A percentile compares a stretch with the other conserved stretches of the same genome.
Evolutionary conservation across 169 alveolate species (phyloP).

Genomic region (Sarcocystis neurona): DNA sequence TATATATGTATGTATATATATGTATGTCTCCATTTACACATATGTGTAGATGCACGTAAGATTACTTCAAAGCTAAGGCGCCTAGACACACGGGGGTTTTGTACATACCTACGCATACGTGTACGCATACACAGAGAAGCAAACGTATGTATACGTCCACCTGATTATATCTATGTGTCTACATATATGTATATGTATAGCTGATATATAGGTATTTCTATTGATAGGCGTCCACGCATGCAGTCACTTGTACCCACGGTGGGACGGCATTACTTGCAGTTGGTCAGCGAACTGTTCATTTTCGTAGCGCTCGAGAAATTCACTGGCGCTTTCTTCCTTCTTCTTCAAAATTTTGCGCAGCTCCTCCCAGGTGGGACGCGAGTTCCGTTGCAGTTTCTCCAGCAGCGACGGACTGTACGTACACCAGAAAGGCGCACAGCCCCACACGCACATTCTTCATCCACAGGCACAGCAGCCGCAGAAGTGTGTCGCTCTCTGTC

Average conservation of each 20-base stretch:
- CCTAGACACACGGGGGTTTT: too few relatives aligned
- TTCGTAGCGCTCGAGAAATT: slow-evolving; percentile 56
- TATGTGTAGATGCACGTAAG: too few relatives aligned
- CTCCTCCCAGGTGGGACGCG: slow-evolving; percentile 67
- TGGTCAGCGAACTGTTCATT: slow-evolving; percentile 56
- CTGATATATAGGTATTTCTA: too few relatives aligned
- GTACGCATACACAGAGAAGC: too few relatives aligned
- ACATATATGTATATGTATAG: not conserved
- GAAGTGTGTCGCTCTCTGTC: not conserved
- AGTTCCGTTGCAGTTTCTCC: slow-evolving; percentile 61
- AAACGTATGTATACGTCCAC: too few relatives aligned
- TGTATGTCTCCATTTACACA: too few relatives aligned
- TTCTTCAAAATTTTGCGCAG: slow-evolving; percentile 59
- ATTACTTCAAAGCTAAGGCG: too few relatives aligned
- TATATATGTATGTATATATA: too few relatives aligned
- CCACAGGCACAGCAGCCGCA: not conserved
- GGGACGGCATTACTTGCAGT: slow-evolving; percentile 43
- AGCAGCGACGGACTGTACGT: slow-evolving; percentile 55
- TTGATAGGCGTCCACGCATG: too few relatives aligned
- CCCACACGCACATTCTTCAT: not conserved
- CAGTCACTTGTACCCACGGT: too few relatives aligned
- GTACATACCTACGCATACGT: too few relatives aligned
- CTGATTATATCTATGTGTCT: too few relatives aligned
- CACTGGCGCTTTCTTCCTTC: slow-evolving; percentile 63
- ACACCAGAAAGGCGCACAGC: not conserved